Evolutionary conservation across 768 basidiomycete species (phyloP).

Genomic region (Suillus lakei): DNA sequence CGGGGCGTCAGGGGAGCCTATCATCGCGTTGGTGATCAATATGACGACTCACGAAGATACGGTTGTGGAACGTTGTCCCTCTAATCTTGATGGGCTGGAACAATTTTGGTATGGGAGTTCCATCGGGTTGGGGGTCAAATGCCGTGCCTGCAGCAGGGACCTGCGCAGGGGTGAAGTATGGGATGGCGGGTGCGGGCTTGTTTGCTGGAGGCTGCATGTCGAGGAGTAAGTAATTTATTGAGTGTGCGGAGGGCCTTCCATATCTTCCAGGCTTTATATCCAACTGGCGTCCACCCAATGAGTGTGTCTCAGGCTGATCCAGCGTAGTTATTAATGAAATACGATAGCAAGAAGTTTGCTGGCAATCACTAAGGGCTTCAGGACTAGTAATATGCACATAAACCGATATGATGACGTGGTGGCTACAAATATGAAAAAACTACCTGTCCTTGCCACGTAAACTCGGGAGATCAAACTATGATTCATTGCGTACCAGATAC

Average conservation of each 20-base stretch:
- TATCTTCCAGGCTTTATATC: neutral
- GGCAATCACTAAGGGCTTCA: neutral
- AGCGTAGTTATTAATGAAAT: neutral
- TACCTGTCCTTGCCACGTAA: neutral
- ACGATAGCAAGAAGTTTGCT: no score
- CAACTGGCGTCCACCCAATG: neutral
- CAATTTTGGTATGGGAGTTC: slow-evolving; percentile 47
- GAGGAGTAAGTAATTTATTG: neutral
- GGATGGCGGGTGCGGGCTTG: slow-evolving; percentile 41
- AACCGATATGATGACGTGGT: neutral
- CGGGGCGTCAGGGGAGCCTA: neutral
- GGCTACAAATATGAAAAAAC: neutral
- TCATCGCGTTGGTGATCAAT: neutral
- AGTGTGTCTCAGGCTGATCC: neutral
- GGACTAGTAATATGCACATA: neutral
- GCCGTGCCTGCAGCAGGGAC: slow-evolving; percentile 50
- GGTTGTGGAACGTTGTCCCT: slow-evolving; percentile 71
- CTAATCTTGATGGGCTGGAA: slow-evolving; percentile 71
- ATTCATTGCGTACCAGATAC: neutral
- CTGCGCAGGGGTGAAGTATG: slow-evolving; percentile 55
- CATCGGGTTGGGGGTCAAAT: slow-evolving; percentile 42
- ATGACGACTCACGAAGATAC: slow-evolving; percentile 64
- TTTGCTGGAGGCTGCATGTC: slow-evolving; percentile 27
- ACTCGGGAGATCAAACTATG: neutral
- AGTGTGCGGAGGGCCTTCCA: neutral